Conservation (phyloP, 148 eudicot species). For the Chenopodium suecicum region DNA sequence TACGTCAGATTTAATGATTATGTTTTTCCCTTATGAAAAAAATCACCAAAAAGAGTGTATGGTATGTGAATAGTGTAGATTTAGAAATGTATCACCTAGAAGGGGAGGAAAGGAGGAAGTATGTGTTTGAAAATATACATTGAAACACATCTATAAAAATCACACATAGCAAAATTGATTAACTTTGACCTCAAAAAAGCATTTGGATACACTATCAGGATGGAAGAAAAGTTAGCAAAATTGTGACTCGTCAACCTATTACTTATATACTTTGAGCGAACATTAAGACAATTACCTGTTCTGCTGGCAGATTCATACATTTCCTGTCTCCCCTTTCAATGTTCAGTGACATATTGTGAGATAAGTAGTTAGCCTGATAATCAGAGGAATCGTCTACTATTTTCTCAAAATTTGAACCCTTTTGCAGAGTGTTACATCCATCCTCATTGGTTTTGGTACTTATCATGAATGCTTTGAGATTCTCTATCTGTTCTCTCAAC, state of each 20-base stretch:
- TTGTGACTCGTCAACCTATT: not conserved
- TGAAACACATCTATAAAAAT: not conserved
- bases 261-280: not conserved
- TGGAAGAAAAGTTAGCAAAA: not conserved
- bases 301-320: conserved; percentile 20
- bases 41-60: too few relatives aligned
- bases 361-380: conserved; percentile 13
- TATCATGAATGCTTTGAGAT: conserved; percentile 35
- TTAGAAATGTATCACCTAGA: too few relatives aligned
- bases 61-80: too few relatives aligned
- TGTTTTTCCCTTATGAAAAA: too few relatives aligned
- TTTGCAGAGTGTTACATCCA: conserved; percentile 20
- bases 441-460: conserved; percentile 27
- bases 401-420: conserved; percentile 16
- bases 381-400: conserved; percentile 17
- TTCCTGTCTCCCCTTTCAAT: conserved; percentile 12
- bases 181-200: not conserved
- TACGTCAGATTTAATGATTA: too few relatives aligned
- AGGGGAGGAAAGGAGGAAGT: too few relatives aligned
- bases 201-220: not conserved
- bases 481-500: conserved; percentile 43
- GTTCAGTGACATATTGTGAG: not conserved
- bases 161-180: too few relatives aligned
- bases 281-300: conserved; percentile 42
- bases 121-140: not conserved